These are phyloP conservation scores for Phytophthora pseudosyringae DNA, from an alignment of 352 stramenopile genomes.

Conservation along the genomic window DNA sequence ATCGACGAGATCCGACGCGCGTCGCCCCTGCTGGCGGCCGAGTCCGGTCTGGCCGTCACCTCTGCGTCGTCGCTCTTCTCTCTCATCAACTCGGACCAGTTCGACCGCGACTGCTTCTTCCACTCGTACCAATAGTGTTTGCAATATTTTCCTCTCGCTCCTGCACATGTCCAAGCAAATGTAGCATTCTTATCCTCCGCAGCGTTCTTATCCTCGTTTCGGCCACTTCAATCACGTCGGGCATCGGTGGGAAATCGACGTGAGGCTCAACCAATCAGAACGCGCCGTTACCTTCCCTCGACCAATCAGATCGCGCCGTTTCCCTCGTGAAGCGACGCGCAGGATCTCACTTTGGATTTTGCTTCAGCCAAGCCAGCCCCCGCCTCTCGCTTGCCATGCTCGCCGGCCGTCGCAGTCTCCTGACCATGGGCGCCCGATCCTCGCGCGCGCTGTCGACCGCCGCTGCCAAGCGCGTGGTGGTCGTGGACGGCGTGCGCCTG, in stretches of 20 bases:
- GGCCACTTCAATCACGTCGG: constrained; percentile 30
- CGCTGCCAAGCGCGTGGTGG: constrained; percentile 82
- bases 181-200: neutral
- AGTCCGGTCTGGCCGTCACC: constrained; percentile 33
- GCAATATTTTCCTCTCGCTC: neutral
- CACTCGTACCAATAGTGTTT: constrained; percentile 27
- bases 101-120: constrained; percentile 45
- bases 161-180: neutral
- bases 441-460: constrained; percentile 45
- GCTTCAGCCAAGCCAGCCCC: constrained; percentile 1
- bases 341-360: constrained; percentile 40
- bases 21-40: constrained; percentile 34
- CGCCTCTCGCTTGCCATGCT: constrained; percentile 33
- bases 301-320: constrained; percentile 28
- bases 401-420: constrained; percentile 22
- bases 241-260: constrained; percentile 18
- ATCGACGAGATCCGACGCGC: constrained; percentile 39
- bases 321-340: constrained; percentile 11
- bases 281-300: neutral
- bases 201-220: constrained; percentile 1
- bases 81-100: constrained; percentile 47
- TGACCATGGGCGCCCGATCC: constrained; percentile 30
- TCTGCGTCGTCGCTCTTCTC: constrained; percentile 46
- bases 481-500: constrained; percentile 94
- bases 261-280: constrained; percentile 30